Conservation (phyloP, 768 basidiomycete genomes). For the Rhodotorula diobovata region DNA sequence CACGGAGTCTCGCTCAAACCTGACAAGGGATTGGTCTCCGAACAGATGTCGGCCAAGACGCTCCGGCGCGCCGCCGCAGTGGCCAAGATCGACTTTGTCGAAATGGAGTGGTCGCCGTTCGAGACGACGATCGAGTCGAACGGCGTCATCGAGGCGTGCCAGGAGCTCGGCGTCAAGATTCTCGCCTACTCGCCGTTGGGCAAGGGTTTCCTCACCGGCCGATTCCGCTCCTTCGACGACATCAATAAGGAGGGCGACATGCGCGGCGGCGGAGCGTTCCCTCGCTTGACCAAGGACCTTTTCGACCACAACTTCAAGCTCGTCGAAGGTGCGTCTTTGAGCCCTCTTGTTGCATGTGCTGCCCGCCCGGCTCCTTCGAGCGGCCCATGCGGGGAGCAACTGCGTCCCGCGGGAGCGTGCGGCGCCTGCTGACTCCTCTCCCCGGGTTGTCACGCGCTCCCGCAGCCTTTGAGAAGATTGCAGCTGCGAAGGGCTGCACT, state of each 20-base stretch:
- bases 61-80: constrained; percentile 52
- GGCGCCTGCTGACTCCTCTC: constrained; percentile 2
- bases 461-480: constrained; percentile 44
- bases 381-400: too few relatives aligned
- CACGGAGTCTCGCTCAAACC: not conserved
- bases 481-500: constrained; percentile 47
- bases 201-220: constrained; percentile 35
- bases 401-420: too few relatives aligned
- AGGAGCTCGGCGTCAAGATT: constrained; percentile 47
- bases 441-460: not conserved
- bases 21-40: not conserved
- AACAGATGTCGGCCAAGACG: constrained; percentile 47
- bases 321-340: not conserved
- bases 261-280: constrained; percentile 35
- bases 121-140: constrained; percentile 33
- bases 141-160: constrained; percentile 48
- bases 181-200: constrained; percentile 47
- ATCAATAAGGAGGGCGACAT: constrained; percentile 49
- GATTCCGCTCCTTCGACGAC: constrained; percentile 46
- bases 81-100: constrained; percentile 56
- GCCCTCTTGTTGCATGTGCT: not conserved
- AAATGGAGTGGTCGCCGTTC: constrained; percentile 55
- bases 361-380: too few relatives aligned
- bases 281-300: constrained; percentile 54
- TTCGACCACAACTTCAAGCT: constrained; percentile 18